Conservation (phyloP, 805 yeast species). For the Cyberlindnera meyerae region DNA sequence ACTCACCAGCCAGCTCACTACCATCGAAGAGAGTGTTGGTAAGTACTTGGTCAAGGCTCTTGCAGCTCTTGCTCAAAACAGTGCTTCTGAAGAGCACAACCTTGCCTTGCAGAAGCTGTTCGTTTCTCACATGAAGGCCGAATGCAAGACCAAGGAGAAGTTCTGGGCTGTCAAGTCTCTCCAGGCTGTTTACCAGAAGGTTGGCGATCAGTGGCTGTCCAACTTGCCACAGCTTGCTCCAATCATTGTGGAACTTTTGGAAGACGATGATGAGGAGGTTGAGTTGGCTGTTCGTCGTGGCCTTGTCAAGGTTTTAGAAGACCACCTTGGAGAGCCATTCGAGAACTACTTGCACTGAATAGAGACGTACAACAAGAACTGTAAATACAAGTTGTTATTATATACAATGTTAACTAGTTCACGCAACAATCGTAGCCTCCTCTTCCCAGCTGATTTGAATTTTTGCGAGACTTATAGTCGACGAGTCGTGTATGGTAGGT, state of each 20-base stretch:
- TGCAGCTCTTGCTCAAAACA: constrained; percentile 66
- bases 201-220: constrained; percentile 92
- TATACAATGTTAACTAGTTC: too few relatives aligned
- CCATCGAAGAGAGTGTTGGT: constrained; percentile 71
- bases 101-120: constrained; percentile 63
- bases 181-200: constrained; percentile 78
- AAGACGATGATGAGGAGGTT: constrained; percentile 92
- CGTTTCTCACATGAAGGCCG: constrained; percentile 62
- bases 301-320: constrained; percentile 85
- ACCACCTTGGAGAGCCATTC: constrained; percentile 89
- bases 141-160: constrained; percentile 53
- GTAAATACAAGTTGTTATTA: too few relatives aligned
- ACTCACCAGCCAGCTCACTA: constrained; percentile 59
- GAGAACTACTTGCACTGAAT: constrained; percentile 64
- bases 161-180: constrained; percentile 77
- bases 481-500: too few relatives aligned
- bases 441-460: too few relatives aligned
- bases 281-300: constrained; percentile 89
- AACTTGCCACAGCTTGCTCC: constrained; percentile 94
- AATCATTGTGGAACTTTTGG: constrained; percentile 87
- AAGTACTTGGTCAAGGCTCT: constrained; percentile 76
- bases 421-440: too few relatives aligned
- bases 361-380: too few relatives aligned
- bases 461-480: too few relatives aligned
- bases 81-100: constrained; percentile 69